Evolutionary conservation across 2,329 filamentous ascomycete species (phyloP).

Genomic region (Cladophialophora carrionii): DNA sequence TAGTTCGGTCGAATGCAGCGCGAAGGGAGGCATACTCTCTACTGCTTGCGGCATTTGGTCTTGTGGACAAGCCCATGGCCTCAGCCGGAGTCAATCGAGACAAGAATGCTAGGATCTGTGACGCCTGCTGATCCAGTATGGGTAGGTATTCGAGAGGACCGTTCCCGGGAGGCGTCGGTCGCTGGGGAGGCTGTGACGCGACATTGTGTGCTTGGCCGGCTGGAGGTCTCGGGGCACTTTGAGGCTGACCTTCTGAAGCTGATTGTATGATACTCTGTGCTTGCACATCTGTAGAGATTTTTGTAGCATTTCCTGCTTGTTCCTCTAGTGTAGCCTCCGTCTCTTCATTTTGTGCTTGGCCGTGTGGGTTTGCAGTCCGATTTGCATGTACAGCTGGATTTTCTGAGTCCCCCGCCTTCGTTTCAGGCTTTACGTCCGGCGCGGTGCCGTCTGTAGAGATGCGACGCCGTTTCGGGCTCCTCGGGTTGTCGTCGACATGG

Average conservation of each 20-base stretch:
- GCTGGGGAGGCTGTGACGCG: conserved; percentile 12
- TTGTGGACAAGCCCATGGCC: conserved; percentile 60
- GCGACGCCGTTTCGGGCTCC: conserved; percentile 34
- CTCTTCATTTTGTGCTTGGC: background rate
- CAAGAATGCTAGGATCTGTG: conserved; percentile 23
- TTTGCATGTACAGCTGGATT: background rate
- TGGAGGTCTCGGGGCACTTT: conserved; percentile 2
- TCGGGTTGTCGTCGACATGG: conserved; percentile 28
- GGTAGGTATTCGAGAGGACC: conserved; percentile 63
- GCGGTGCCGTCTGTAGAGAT: conserved; percentile 46
- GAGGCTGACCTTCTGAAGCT: background rate
- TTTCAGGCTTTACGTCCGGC: conserved; percentile 27
- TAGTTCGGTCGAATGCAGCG: conserved; percentile 65
- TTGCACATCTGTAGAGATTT: background rate
- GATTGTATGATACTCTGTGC: background rate
- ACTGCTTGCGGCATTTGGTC: conserved; percentile 59
- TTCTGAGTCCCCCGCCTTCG: background rate
- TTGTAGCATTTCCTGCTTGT: conserved; percentile 7
- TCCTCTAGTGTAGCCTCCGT: conserved; percentile 1
- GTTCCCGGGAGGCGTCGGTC: conserved; percentile 10
- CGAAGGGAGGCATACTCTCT: conserved; percentile 66
- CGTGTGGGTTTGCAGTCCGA: background rate
- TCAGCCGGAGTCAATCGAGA: conserved; percentile 41
- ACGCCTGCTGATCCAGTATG: conserved; percentile 64
- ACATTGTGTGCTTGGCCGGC: conserved; percentile 5